phyloP scores from a whole-genome alignment of 139 green algal genomes.

The Yamagishiella unicocca region DNA sequence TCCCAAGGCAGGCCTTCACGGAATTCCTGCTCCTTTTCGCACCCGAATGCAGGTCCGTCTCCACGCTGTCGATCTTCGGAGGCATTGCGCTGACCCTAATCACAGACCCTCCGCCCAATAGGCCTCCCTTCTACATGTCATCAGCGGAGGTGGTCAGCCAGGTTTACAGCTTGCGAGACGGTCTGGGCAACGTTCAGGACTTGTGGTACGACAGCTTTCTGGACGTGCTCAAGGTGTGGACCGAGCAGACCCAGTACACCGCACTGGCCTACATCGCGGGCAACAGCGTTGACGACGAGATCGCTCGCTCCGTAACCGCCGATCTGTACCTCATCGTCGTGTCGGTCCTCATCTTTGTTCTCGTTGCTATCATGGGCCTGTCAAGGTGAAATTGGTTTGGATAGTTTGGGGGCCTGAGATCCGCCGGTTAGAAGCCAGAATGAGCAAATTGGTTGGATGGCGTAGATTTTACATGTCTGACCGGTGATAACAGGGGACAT shows the following conservation, averaged over 20 bases:
- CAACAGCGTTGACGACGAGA: constrained; percentile 45
- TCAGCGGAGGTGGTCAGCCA: not conserved
- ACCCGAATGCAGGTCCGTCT: constrained; percentile 4
- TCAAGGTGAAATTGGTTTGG: no score
- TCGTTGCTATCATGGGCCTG: constrained; percentile 24
- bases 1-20: no score
- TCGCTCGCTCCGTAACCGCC: constrained; percentile 1
- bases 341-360: constrained; percentile 37
- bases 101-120: not conserved
- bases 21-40: no score
- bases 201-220: constrained; percentile 34
- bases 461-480: no score
- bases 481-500: no score
- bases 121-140: not conserved
- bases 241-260: not conserved
- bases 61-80: constrained; percentile 35
- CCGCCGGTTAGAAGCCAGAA: no score
- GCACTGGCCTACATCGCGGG: constrained; percentile 25
- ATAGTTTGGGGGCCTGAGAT: no score
- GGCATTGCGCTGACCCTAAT: constrained; percentile 4
- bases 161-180: not conserved
- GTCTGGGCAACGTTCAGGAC: not conserved
- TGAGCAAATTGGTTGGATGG: no score
- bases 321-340: constrained; percentile 52
- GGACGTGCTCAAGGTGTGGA: constrained; percentile 14